These are phyloP conservation scores for Mucor plumbeus DNA, from an alignment of 371 early-diverging fungal species.

Conservation along the genomic window DNA sequence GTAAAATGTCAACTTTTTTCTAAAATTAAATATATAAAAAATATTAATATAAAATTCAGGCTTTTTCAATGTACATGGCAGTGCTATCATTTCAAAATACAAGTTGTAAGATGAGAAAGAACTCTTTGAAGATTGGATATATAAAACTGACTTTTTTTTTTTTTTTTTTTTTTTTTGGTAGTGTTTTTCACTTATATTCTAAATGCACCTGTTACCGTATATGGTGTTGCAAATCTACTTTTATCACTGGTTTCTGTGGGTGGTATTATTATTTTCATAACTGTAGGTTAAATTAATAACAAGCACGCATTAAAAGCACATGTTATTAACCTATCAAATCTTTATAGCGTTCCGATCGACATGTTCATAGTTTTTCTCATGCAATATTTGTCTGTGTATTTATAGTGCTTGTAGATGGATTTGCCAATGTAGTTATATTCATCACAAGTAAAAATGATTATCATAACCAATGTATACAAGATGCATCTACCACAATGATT, in stretches of 20 bases:
- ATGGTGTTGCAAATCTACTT: constrained; percentile 33
- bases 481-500: constrained; percentile 15
- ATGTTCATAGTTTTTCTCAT: constrained; percentile 24
- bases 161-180: not conserved
- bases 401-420: constrained; percentile 29
- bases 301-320: not conserved
- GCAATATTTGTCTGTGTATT: constrained; percentile 33
- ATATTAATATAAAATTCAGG: constrained; percentile 15
- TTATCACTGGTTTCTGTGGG: constrained; percentile 29
- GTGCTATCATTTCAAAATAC: constrained; percentile 36
- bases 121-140: no score
- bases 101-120: constrained; percentile 28
- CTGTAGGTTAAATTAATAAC: constrained; percentile 16
- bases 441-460: constrained; percentile 23
- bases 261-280: constrained; percentile 27
- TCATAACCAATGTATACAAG: constrained; percentile 18
- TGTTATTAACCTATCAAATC: not conserved
- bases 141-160: not conserved
- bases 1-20: constrained; percentile 17
- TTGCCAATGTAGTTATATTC: constrained; percentile 34
- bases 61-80: constrained; percentile 40
- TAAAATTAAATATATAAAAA: not conserved
- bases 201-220: constrained; percentile 25
- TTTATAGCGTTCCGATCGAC: not conserved
- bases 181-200: constrained; percentile 37